Evolutionary conservation across 208 protist species (phyloP).

Genomic region (Wallacemonas sp.): DNA sequence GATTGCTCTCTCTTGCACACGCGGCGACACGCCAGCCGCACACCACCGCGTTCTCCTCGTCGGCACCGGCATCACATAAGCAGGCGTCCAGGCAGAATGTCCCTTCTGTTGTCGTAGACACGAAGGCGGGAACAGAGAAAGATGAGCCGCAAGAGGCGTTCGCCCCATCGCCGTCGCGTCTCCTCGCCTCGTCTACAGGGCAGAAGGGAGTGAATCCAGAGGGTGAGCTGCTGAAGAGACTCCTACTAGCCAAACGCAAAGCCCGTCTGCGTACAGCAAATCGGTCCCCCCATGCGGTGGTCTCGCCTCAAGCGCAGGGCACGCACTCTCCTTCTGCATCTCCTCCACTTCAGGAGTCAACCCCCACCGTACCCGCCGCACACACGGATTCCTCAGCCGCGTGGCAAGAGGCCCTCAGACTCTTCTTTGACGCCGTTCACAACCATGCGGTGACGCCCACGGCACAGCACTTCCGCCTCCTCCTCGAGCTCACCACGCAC

Average conservation of each 20-base stretch:
- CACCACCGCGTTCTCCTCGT: no score
- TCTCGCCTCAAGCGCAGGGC: not conserved
- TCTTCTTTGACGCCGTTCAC: conserved; percentile 58
- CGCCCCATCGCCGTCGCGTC: no score
- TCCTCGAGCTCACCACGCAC: conserved; percentile 55
- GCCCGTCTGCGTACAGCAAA: not conserved
- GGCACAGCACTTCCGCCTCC: conserved; percentile 70
- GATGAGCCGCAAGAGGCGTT: no score
- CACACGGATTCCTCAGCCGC: not conserved
- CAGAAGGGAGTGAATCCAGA: not conserved
- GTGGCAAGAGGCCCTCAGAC: conserved; percentile 48
- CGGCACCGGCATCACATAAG: no score
- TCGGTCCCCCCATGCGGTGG: not conserved
- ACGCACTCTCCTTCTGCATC: no score
- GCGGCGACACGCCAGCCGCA: not conserved
- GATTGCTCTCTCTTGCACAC: not conserved
- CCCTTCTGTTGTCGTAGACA: no score
- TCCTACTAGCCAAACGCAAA: conserved; percentile 3
- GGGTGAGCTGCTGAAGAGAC: not conserved
- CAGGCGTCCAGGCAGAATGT: no score
- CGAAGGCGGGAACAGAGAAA: no score
- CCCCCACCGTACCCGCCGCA: not conserved
- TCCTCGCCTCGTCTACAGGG: not conserved
- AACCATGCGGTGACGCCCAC: conserved; percentile 57
- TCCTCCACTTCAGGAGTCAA: no score